These are phyloP conservation scores for Amanita phalloides DNA, from an alignment of 768 basidiomycete genomes.

Conservation along the genomic window DNA sequence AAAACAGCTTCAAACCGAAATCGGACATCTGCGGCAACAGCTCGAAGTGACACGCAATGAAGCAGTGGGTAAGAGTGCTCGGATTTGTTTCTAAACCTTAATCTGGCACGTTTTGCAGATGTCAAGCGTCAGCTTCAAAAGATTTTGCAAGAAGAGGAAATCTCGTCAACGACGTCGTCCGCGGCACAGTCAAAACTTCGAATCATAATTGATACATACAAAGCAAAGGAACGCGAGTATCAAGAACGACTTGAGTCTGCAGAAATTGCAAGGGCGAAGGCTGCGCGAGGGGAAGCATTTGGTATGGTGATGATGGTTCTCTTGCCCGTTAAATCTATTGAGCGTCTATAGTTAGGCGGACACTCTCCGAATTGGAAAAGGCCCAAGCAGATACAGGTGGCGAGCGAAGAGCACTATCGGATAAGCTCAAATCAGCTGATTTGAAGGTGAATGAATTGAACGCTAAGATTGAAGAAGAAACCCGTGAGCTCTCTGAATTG, in stretches of 20 bases:
- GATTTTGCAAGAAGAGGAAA: conserved; percentile 53
- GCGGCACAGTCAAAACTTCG: conserved; percentile 55
- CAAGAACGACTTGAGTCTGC: conserved; percentile 53
- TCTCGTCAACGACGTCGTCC: conserved; percentile 45
- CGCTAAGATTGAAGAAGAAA: conserved; percentile 53
- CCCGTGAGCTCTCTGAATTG: conserved; percentile 56
- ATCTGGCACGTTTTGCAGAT: conserved; percentile 23
- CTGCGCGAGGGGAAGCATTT: conserved; percentile 51
- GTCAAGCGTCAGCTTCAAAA: conserved; percentile 48
- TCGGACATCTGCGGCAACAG: conserved; percentile 40
- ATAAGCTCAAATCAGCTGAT: conserved; percentile 38
- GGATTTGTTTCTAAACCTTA: background rate
- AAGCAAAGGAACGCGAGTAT: conserved; percentile 48
- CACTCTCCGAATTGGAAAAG: conserved; percentile 53
- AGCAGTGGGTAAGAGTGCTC: conserved; percentile 34
- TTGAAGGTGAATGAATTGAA: conserved; percentile 44
- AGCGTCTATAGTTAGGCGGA: conserved; percentile 38
- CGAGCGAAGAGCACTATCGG: conserved; percentile 42
- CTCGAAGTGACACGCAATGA: conserved; percentile 52
- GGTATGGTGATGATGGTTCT: conserved; percentile 25
- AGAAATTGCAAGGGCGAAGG: conserved; percentile 58
- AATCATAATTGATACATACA: conserved; percentile 53
- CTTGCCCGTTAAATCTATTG: background rate
- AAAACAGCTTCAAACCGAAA: conserved; percentile 47
- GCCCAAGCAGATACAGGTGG: conserved; percentile 36